Evolutionary conservation across 2,329 filamentous ascomycete species (phyloP), one percentile per base, ranked within the genome.

Genomic region (Ophiostoma novo-ulmi): DNA sequence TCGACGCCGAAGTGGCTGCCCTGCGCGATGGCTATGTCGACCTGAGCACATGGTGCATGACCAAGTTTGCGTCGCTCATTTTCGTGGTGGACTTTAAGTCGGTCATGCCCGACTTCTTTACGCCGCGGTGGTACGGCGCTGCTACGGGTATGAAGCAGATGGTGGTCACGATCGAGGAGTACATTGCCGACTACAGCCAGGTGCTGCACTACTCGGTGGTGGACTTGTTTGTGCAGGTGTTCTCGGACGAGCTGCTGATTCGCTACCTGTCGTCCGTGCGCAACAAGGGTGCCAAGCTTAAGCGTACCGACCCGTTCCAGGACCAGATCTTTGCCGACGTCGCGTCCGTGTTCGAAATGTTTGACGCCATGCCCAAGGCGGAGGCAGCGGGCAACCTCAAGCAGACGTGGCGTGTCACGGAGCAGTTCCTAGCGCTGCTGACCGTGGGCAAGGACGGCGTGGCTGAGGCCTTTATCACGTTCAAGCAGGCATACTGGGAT

Each of bases 261-360:
- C 88, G 89, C 71, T 99, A 99, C 79, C 87, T 99, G 13, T 87
- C 86, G 58, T 86, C 89, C 58, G 91, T 98, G 39, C 91, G 91
- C 79, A 99, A 99, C 85, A 92, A 91, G 79, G 90, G 90, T 74
- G 93, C 91, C 76, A 94, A 94, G 78, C 97, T 99, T 84, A 89
- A 90, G 72, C 89, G 93, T 73, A 81, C 87, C 55, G 95, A 99
- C 76, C 92, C 92, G 1, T 97, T 94, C 82, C 90, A 91, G 71
- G 93, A 97, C 74, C 97, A 97, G 81, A 90, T 98, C 81, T 93
- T 93, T 80, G 92, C 96, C 80, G 95, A 99, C 78, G 88, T 99
- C 69, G 85, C 93, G 66, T 92, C 92, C 0, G 93, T 93, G 0
- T 98, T 98, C 77, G 91, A 91, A 72, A 97, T 95, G 80, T 97